phyloP scores from a whole-genome alignment of 202 grass and related monocot genomes.

The Zizania palustris region DNA sequence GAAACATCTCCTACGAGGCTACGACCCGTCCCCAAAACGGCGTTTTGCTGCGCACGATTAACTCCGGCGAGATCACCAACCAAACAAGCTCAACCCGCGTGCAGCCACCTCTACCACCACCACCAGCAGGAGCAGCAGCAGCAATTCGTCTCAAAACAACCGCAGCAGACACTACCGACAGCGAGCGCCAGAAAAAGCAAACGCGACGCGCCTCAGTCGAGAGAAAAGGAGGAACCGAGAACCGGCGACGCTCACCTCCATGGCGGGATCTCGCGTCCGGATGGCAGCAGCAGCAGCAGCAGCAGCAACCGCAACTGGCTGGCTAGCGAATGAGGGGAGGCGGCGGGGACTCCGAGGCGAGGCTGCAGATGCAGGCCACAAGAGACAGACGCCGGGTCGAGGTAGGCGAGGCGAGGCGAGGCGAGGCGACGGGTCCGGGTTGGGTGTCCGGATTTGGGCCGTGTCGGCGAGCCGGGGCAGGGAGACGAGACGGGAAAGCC shows the following conservation, averaged over 20 bases:
- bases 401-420: neutral
- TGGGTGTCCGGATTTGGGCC: slow-evolving; percentile 18
- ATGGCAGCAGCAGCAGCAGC: neutral
- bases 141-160: neutral
- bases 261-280: slow-evolving; percentile 34
- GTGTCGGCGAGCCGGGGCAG: slow-evolving; percentile 45
- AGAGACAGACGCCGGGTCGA: neutral
- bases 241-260: slow-evolving; percentile 52
- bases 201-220: neutral
- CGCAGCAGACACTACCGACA: neutral
- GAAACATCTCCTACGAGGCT: neutral
- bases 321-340: neutral
- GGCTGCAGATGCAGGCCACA: neutral
- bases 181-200: neutral
- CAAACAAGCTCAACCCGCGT: neutral
- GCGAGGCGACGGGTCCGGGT: neutral
- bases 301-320: neutral
- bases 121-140: neutral
- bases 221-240: no score
- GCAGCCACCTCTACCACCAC: neutral
- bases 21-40: neutral
- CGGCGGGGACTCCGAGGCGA: slow-evolving; percentile 34
- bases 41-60: neutral
- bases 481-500: neutral
- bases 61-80: neutral